A percentile compares a stretch with the other conserved stretches of the same genome.
These are phyloP conservation scores for Pseudocercospora cruenta DNA, from an alignment of 2,329 filamentous ascomycete species.

Conservation along the genomic window DNA sequence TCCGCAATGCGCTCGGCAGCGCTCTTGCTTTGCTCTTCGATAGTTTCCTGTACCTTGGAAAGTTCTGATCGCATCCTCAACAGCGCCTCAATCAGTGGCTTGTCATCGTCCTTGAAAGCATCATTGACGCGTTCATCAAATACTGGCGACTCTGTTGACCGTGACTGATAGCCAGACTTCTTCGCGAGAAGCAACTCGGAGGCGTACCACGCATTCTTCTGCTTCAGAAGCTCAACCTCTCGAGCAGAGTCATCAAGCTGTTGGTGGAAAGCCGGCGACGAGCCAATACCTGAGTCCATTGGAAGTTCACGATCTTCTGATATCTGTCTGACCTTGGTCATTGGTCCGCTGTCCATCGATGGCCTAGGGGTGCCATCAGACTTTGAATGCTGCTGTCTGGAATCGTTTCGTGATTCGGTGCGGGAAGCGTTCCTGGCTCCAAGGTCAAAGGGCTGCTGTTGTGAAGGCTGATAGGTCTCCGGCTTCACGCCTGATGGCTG, in stretches of 20 bases:
- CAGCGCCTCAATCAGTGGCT: constrained; percentile 87
- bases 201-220: constrained; percentile 93
- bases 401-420: constrained; percentile 14
- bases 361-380: constrained; percentile 30
- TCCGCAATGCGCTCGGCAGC: constrained; percentile 91
- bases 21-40: constrained; percentile 83
- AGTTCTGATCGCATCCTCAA: constrained; percentile 89
- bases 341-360: constrained; percentile 31
- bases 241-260: constrained; percentile 77
- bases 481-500: constrained; percentile 30
- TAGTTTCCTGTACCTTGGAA: constrained; percentile 82
- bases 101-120: constrained; percentile 87
- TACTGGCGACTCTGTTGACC: constrained; percentile 61
- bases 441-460: constrained; percentile 26
- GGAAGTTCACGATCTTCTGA: constrained; percentile 51
- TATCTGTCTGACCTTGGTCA: constrained; percentile 34
- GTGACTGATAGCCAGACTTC: constrained; percentile 81
- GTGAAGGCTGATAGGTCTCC: constrained; percentile 39
- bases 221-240: constrained; percentile 82
- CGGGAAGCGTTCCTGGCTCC: constrained; percentile 23
- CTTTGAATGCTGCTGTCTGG: constrained; percentile 19
- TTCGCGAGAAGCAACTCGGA: constrained; percentile 90
- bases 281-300: constrained; percentile 64
- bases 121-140: constrained; percentile 78
- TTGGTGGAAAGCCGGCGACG: constrained; percentile 62